These are phyloP conservation scores for Aurinia saxatilis DNA, from an alignment of 345 rosid genomes.

Conservation along the genomic window DNA sequence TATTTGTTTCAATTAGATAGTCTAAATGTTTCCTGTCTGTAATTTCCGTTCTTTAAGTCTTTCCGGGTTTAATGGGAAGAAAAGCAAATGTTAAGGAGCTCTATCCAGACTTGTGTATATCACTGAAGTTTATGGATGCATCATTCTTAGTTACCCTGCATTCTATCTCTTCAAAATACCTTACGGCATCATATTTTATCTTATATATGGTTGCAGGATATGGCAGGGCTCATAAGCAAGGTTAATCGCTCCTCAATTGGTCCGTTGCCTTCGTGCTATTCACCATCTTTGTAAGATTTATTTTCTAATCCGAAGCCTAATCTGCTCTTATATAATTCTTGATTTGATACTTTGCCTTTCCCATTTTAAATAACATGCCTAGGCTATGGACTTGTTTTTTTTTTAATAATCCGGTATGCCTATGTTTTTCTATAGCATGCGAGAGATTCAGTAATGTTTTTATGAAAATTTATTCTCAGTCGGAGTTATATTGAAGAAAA, in stretches of 20 bases:
- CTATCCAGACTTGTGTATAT: not conserved
- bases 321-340: not conserved
- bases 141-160: not conserved
- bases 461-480: not conserved
- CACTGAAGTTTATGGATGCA: not conserved
- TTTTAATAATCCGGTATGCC: not conserved
- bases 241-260: slow-evolving; percentile 97
- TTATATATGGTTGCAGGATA: slow-evolving; percentile 54
- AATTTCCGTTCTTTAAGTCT: not conserved
- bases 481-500: not conserved
- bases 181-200: slow-evolving; percentile 15
- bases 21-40: not conserved
- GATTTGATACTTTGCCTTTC: not conserved
- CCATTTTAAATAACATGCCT: not conserved
- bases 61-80: slow-evolving; percentile 7
- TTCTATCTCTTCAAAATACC: not conserved
- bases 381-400: not conserved
- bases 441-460: not conserved
- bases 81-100: not conserved
- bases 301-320: not conserved
- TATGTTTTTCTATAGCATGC: not conserved
- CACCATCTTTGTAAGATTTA: slow-evolving; percentile 79
- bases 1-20: not conserved
- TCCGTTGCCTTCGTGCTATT: slow-evolving; percentile 87
- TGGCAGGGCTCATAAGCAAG: slow-evolving; percentile 99